Base-by-base conservation (phyloP, 306 rosid species). In the Medicago lupulina region DNA sequence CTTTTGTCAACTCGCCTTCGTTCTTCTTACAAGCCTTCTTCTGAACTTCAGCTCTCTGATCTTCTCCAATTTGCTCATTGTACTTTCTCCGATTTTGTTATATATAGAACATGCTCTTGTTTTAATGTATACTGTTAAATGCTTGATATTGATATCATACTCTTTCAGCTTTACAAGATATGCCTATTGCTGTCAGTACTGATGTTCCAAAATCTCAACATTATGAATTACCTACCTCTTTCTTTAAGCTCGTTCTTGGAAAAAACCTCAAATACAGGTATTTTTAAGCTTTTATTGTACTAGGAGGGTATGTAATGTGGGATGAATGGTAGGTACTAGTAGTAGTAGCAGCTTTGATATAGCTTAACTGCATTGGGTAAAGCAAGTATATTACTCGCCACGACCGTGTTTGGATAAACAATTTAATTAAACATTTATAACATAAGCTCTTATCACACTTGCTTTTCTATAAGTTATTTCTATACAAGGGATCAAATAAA, bases 141-240 rank as follows among this genome's bases (percentile, higher is more conserved):
- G n/a, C n/a, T n/a, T n/a, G n/a, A n/a, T n/a, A n/a, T n/a, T n/a
- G n/a, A n/a, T n/a, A n/a, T n/a, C n/a, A n/a, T n/a, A n/a, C 23
- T 21, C 23, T 21, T 21, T 21, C 89, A 91, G 98, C 93, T 85
- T 79, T 95, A 46, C 79, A 53, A 47, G 91, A 87, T 78, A 89
- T 95, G 98, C 97, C 98, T 1, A 92, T 92, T 58, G 98, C 98
- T 12, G 85, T 92, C 70, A 73, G 67, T 82, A 90, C 98, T 16
- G 93, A 92, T 34, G 75, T 84, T 68, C 84, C 97, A 0, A 95
- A 90, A 81, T 78, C 84, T 74, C 98, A 92, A 41, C 97, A 90
- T 65, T 95, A 92, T 74, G 97, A 95, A 79, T 75, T 95, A 0
- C 98, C 98, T 1, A 90, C 97, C 49, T 90, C 97, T 77, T 95